These are phyloP conservation scores for Petrea volubilis DNA, from an alignment of 257 asterid genomes.

Conservation along the genomic window DNA sequence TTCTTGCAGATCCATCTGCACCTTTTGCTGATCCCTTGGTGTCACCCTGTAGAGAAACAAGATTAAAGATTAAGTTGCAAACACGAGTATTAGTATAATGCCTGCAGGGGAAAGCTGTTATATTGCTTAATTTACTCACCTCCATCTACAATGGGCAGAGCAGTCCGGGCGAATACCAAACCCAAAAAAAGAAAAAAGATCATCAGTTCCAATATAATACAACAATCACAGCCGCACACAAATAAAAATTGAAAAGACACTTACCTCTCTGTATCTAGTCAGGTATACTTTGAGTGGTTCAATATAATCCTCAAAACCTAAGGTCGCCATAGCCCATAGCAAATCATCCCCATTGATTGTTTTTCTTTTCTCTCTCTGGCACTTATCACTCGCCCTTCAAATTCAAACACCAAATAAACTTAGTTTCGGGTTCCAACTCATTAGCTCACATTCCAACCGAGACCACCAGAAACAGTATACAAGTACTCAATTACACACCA, in stretches of 20 bases:
- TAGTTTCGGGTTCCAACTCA: neutral
- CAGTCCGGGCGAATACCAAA: conserved; percentile 8
- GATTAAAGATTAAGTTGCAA: neutral
- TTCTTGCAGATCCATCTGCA: conserved; percentile 57
- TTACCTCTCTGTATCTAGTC: conserved; percentile 69
- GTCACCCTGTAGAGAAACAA: conserved; percentile 55
- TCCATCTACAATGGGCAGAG: conserved; percentile 54
- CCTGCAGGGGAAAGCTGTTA: neutral
- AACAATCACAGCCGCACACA: conserved; percentile 8
- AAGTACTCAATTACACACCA: neutral
- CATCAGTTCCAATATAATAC: conserved; percentile 21
- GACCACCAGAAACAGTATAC: conserved; percentile 1
- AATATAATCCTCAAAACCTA: conserved; percentile 78
- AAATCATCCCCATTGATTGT: conserved; percentile 80
- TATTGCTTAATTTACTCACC: conserved; percentile 44
- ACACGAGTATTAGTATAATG: neutral
- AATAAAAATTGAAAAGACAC: neutral
- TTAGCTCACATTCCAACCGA: neutral
- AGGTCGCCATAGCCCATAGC: conserved; percentile 77
- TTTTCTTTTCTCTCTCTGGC: conserved; percentile 81
- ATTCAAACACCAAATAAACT: conserved; percentile 9
- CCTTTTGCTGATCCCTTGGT: conserved; percentile 67
- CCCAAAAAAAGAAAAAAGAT: neutral
- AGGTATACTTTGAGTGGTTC: conserved; percentile 77
- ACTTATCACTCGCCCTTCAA: conserved; percentile 81